Percentiles rank a stretch among this genome's conserved stretches.
phyloP scores from a whole-genome alignment of 306 rosid species.

The Trichosanthes cucumerina region DNA sequence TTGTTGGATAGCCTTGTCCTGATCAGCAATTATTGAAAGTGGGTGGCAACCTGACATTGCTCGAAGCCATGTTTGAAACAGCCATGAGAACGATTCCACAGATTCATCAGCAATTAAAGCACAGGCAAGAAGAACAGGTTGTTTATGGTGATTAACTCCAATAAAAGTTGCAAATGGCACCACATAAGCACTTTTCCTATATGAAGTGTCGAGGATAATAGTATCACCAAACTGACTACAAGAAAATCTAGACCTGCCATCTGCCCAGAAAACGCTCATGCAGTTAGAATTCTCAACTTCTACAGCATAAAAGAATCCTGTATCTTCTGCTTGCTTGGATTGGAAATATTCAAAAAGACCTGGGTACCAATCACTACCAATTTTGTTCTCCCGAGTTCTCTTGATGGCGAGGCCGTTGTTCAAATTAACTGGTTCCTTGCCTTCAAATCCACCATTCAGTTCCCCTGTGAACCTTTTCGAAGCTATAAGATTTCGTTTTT shows the following conservation, averaged over 20 bases:
- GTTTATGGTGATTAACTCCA: conserved; percentile 90
- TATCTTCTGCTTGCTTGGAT: conserved; percentile 77
- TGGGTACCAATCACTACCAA: conserved; percentile 69
- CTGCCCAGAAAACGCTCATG: conserved; percentile 97
- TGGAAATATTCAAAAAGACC: conserved; percentile 79
- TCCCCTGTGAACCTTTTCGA: conserved; percentile 54
- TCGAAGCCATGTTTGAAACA: conserved; percentile 85
- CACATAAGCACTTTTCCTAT: conserved; percentile 54
- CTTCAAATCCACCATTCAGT: conserved; percentile 43
- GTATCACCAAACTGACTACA: conserved; percentile 90
- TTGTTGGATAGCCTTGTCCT: conserved; percentile 65
- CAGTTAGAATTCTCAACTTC: conserved; percentile 67
- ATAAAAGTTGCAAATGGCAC: conserved; percentile 84
- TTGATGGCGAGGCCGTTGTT: conserved; percentile 36
- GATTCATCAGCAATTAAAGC: conserved; percentile 87
- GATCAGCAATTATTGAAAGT: conserved; percentile 78
- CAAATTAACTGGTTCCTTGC: conserved; percentile 45
- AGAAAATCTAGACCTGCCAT: conserved; percentile 89
- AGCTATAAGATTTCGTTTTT: conserved; percentile 31
- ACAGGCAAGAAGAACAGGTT: conserved; percentile 92
- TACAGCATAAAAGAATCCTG: conserved; percentile 80
- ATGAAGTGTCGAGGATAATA: conserved; percentile 68
- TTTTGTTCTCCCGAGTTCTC: conserved; percentile 65
- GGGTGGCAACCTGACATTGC: conserved; percentile 75
- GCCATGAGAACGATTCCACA: conserved; percentile 79